phyloP scores from a whole-genome alignment of 2,329 filamentous ascomycete species.

The Colletotrichum melonis region DNA sequence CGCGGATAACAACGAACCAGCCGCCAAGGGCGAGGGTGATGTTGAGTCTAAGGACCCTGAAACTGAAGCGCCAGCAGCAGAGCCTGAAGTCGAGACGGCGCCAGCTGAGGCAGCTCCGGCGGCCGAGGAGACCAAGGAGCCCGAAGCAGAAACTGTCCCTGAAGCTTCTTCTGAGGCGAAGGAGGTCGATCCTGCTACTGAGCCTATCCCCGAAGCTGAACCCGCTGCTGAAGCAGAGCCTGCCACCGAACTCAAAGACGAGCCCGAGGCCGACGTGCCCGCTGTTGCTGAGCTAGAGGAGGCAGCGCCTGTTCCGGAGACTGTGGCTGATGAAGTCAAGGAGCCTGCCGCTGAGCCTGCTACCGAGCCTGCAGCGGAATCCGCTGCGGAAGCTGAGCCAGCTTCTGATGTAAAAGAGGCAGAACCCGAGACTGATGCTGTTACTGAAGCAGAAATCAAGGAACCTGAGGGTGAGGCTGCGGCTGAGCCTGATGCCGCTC shows the following conservation, averaged over 20 bases:
- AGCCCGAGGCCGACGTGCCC: background rate
- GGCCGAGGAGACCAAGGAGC: background rate
- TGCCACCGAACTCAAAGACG: background rate
- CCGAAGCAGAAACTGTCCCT: background rate
- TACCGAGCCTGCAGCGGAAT: background rate
- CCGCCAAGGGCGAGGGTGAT: background rate
- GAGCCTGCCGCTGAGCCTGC: background rate
- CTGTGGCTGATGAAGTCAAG: background rate
- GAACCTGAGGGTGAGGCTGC: constrained; percentile 7
- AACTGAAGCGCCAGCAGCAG: background rate
- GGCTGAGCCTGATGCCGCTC: background rate
- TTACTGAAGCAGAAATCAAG: background rate
- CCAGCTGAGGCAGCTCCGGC: background rate
- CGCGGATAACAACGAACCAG: background rate
- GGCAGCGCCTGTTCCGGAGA: background rate
- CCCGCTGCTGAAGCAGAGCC: background rate
- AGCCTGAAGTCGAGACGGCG: background rate
- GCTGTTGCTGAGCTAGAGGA: background rate
- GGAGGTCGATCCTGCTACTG: background rate
- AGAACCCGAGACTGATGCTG: background rate
- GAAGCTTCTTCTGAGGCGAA: background rate
- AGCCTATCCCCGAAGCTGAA: background rate
- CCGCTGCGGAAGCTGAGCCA: background rate
- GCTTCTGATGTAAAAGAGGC: background rate
- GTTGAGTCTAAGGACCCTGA: background rate